Percentiles rank a stretch among this genome's conserved stretches.
Evolutionary conservation across 1,284 basidiomycete genomes (phyloP).

Genomic region (Naganishia cerealis): DNA sequence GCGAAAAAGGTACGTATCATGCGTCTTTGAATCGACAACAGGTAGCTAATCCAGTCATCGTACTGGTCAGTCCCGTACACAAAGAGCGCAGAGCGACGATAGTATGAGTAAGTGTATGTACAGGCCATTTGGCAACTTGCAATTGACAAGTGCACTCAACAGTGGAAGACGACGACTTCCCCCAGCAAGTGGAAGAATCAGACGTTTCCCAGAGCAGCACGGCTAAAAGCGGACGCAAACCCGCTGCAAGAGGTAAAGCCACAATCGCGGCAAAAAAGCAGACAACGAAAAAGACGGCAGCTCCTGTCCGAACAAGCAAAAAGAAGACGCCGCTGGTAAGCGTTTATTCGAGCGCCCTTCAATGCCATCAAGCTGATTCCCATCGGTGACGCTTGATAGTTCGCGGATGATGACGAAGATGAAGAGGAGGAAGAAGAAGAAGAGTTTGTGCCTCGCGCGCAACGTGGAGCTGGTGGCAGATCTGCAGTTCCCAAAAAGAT

Average conservation of each 20-base stretch:
- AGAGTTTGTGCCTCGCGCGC: constrained; percentile 30
- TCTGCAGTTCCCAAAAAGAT: constrained; percentile 5
- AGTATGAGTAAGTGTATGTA: constrained; percentile 68
- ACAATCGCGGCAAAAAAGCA: constrained; percentile 45
- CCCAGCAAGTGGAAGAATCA: constrained; percentile 43
- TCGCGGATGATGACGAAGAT: constrained; percentile 60
- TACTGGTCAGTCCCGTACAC: constrained; percentile 54
- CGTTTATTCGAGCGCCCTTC: constrained; percentile 19
- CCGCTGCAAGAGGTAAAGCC: constrained; percentile 38
- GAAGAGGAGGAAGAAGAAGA: constrained; percentile 49
- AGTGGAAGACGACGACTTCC: constrained; percentile 56
- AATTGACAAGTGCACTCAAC: constrained; percentile 31
- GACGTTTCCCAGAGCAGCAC: constrained; percentile 56
- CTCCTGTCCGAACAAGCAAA: constrained; percentile 47
- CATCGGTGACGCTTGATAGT: constrained; percentile 36
- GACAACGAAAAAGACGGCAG: constrained; percentile 56
- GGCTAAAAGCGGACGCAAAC: constrained; percentile 42
- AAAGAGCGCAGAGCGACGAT: constrained; percentile 60
- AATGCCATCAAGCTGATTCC: constrained; percentile 14
- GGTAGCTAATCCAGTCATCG: constrained; percentile 10
- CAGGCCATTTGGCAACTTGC: background rate
- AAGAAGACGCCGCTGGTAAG: constrained; percentile 54
- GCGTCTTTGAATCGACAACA: constrained; percentile 52
- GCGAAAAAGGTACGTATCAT: constrained; percentile 55
- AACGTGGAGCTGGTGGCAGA: constrained; percentile 19